Evolutionary conservation across 805 yeast genomes (phyloP), one percentile per base, ranked within the genome.

Genomic region (Pichia heedii): DNA sequence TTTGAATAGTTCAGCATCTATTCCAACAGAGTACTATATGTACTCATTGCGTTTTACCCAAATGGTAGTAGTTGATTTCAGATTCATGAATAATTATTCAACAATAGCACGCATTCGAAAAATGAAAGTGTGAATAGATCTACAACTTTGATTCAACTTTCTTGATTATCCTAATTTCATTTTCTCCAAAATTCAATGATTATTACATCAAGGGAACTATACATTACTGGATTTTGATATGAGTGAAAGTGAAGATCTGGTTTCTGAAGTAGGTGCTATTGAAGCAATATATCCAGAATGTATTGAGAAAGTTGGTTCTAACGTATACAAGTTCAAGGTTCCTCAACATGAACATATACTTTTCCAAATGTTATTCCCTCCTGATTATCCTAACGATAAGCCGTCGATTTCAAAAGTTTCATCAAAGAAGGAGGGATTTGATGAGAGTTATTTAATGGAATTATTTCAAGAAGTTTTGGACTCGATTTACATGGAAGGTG

Each of bases 231-330:
- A 7, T 24, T 29, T 13, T 9, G 12, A 9, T 13, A 43, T 44
- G 47, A 13, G 15, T 43, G 62, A 55, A n/a, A 58, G 66, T 1
- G 74, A 74, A 47, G 83, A 79, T 29, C 63, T 83, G 7, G 56
- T 56, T 19, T 93, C 86, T 43, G 98, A 90, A 56, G 62, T 86
- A 18, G 79, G 75, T 33, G 90, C 96, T 12, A 78, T 90, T 11
- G 83, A 85, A 44, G 93, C 96, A 4, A 90, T 93, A 12, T 90
- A 77, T 56, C 96, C 95, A 1, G 84, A 71, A 15, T 69, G 77
- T 34, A 58, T 78, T 30, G 61, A 63, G 4, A 54, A 52, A 22
- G 41, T 71, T 8, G 69, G 63, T 4, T 64, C 68, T 0, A 63
- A 62, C 16, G 56, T 72, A 4, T 68, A 69, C 46, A 73, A 73